A percentile compares a stretch with the other conserved stretches of the same genome.
Evolutionary conservation across 306 rosid species (phyloP).

Genomic region (Luffa acutangula): DNA sequence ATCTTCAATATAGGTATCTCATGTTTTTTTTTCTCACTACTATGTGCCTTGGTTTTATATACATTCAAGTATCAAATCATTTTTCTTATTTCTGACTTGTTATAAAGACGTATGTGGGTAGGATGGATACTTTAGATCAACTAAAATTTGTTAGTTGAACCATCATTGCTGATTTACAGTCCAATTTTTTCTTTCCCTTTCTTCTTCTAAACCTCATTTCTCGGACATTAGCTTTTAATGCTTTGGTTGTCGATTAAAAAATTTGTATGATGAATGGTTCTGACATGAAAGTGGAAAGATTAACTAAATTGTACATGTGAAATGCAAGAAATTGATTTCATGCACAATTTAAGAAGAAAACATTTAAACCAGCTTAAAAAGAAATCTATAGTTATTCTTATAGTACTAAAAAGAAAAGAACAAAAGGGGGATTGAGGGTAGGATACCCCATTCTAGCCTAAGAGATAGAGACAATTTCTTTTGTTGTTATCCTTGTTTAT

Average conservation of each 20-base stretch:
- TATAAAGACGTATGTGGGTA: background rate
- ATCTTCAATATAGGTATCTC: constrained; percentile 69
- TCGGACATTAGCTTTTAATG: background rate
- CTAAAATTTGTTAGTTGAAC: background rate
- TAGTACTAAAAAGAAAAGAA: background rate
- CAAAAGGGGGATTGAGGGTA: background rate
- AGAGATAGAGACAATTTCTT: background rate
- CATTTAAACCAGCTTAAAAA: no score
- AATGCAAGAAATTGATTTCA: background rate
- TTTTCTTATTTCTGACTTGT: background rate
- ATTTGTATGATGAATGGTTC: background rate
- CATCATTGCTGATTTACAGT: background rate
- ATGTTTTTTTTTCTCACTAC: background rate
- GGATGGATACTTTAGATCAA: background rate
- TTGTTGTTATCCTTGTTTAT: background rate
- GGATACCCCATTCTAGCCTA: background rate
- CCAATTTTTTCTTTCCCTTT: background rate
- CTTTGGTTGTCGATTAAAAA: background rate
- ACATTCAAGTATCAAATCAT: background rate
- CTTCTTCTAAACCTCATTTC: background rate
- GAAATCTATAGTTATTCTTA: background rate
- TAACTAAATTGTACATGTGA: background rate
- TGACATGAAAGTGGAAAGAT: background rate
- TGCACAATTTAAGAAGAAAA: background rate
- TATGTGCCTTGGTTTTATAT: background rate